A percentile compares a stretch with the other conserved stretches of the same genome.
phyloP scores from a whole-genome alignment of 2,329 filamentous ascomycete species.

The Xylaria sp. region DNA sequence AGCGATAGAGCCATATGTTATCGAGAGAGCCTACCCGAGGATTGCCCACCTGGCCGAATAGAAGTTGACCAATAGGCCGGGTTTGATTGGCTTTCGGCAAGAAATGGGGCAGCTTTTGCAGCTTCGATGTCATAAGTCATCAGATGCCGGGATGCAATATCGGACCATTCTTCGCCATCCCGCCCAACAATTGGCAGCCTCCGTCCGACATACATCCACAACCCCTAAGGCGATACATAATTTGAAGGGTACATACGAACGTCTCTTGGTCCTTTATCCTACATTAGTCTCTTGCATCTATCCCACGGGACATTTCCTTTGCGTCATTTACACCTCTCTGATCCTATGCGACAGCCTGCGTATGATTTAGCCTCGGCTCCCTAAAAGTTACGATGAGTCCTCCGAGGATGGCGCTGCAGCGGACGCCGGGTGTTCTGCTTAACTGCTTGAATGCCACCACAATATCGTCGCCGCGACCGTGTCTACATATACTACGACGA shows the following conservation, averaged over 20 bases:
- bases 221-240: background rate
- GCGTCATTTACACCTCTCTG: conserved; percentile 22
- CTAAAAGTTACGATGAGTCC: conserved; percentile 55
- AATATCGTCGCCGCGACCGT: conserved; percentile 54
- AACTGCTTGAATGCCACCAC: conserved; percentile 51
- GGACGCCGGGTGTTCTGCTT: conserved; percentile 47
- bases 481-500: conserved; percentile 55
- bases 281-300: background rate
- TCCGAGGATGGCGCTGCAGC: conserved; percentile 50
- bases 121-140: conserved; percentile 49
- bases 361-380: conserved; percentile 15
- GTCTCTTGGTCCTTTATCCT: background rate
- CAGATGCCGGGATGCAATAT: conserved; percentile 43
- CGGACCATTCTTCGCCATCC: conserved; percentile 47
- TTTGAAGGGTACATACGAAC: background rate
- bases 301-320: conserved; percentile 1
- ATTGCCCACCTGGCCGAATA: background rate
- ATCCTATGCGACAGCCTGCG: conserved; percentile 17
- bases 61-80: conserved; percentile 47
- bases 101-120: conserved; percentile 47
- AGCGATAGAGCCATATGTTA: background rate
- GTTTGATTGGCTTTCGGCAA: conserved; percentile 53
- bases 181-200: conserved; percentile 20
- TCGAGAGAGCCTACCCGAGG: conserved; percentile 16
- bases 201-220: conserved; percentile 2